Conservation (phyloP, 2,329 filamentous ascomycete species). For the Neofusicoccum sp. region DNA sequence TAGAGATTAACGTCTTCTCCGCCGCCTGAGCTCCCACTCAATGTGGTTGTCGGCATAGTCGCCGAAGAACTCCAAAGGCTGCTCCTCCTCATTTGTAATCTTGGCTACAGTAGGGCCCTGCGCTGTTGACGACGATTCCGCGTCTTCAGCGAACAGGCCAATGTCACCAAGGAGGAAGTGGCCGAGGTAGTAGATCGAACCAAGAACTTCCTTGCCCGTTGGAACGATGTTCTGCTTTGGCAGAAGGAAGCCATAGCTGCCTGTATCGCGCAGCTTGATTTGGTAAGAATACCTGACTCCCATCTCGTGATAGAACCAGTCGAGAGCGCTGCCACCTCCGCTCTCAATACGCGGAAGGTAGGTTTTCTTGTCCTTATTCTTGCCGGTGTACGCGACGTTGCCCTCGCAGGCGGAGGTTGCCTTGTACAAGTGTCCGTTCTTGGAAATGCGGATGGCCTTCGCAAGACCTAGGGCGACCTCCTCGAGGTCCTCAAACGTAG, state of each 20-base stretch:
- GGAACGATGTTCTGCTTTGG: conserved; percentile 85
- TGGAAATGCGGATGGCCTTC: conserved; percentile 81
- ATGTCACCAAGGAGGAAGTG: conserved; percentile 64
- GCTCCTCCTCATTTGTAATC: neutral
- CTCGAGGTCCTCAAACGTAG: conserved; percentile 85
- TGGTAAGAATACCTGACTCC: conserved; percentile 84
- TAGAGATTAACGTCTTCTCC: conserved; percentile 15
- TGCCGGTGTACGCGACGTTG: conserved; percentile 52
- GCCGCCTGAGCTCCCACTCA: conserved; percentile 20
- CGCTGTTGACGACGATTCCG: neutral
- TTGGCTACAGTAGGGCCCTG: neutral
- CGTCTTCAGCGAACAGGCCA: conserved; percentile 24
- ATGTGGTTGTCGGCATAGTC: conserved; percentile 2
- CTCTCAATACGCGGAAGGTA: conserved; percentile 62
- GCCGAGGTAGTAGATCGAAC: conserved; percentile 79
- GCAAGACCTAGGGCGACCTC: conserved; percentile 85
- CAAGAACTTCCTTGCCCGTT: conserved; percentile 82
- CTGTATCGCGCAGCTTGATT: conserved; percentile 88
- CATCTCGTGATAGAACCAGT: conserved; percentile 93
- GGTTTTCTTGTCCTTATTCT: conserved; percentile 32
- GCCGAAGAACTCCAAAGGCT: conserved; percentile 7
- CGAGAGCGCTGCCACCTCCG: conserved; percentile 80
- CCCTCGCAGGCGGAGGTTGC: conserved; percentile 86
- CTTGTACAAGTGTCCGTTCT: conserved; percentile 60
- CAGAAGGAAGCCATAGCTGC: conserved; percentile 89